Evolutionary conservation across 208 protist genomes (phyloP), one percentile per base, ranked within the genome.

Genomic region (Crithidia sp.): DNA sequence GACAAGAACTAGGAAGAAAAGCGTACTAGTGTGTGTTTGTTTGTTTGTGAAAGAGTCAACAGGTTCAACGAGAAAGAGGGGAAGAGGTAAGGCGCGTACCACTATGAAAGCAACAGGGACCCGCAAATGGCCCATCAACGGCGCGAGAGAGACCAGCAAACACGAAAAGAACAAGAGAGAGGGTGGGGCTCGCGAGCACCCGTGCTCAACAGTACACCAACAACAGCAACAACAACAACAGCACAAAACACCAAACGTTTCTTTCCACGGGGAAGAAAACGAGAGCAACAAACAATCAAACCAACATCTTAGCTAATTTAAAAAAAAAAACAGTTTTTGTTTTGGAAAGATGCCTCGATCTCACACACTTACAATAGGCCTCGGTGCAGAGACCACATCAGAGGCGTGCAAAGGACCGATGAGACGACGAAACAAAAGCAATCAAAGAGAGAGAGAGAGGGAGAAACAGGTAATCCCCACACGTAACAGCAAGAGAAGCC

Each of bases 241-340:
- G n/a, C n/a, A 28, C 28, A 28, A 28, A 28, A 28, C 28, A 28
- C 28, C 28, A 49, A 49, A 49, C 7, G 45, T 49, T 49, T 49
- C 9, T 2, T 49, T 49, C 45, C 45, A 58, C 44, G 17, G 39
- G 10, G 40, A 43, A 40, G 19, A 77, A 12, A 61, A 74, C 19
- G 7, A 45, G 8, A 55, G 19, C 74, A 2, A 58, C 60, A n/a
- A 17, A 50, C 41, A 52, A 14, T 16, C 5, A 28, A 13, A 67
- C n/a, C 8, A 40, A 8, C 19, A 67, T 63, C 37, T 43, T 16
- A 61, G 56, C 36, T 5, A 14, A 28, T 28, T 28, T 28, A 58
- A 58, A 61, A 61, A 44, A 16, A 36, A 41, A 17, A 28, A 28
- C 28, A 28, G 2, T 8, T 57, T 28, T 28, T 28, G 28, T 28